Evolutionary conservation across 768 basidiomycete genomes (phyloP).

Genomic region (Panaeolus papilionaceus): DNA sequence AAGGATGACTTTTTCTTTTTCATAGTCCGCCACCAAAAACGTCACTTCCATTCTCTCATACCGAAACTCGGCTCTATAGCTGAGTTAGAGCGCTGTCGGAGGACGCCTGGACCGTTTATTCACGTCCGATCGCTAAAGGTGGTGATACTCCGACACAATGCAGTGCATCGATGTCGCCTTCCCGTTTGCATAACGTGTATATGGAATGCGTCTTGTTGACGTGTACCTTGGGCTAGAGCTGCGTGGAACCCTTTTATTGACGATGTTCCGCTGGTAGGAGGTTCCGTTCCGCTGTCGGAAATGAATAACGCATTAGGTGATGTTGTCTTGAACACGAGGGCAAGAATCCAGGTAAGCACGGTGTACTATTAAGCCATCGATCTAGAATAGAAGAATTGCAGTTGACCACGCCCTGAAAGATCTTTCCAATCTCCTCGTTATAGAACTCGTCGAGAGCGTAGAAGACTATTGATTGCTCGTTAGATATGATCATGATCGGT

Average conservation of each 20-base stretch:
- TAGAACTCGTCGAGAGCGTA: background rate
- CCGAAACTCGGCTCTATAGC: background rate
- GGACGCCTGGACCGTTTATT: background rate
- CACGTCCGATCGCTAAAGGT: background rate
- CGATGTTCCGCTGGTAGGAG: background rate
- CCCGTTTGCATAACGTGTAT: background rate
- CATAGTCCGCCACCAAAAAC: background rate
- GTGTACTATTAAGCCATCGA: background rate
- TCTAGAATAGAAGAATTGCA: background rate
- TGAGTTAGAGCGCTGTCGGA: conserved; percentile 6
- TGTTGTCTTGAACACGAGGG: background rate
- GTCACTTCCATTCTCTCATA: background rate
- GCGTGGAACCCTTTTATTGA: background rate
- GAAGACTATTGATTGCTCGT: background rate
- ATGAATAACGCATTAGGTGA: background rate
- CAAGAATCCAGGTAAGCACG: background rate
- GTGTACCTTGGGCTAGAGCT: conserved; percentile 10
- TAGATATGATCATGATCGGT: background rate
- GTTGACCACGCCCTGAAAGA: background rate
- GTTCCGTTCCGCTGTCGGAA: conserved; percentile 12
- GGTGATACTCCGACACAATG: background rate
- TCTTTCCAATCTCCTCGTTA: background rate
- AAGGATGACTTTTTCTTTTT: background rate
- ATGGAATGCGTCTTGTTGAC: conserved; percentile 5
- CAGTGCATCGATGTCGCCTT: conserved; percentile 6